Conservation (phyloP, 116 monocot genomes). For the Dioscorea cayenensis region DNA sequence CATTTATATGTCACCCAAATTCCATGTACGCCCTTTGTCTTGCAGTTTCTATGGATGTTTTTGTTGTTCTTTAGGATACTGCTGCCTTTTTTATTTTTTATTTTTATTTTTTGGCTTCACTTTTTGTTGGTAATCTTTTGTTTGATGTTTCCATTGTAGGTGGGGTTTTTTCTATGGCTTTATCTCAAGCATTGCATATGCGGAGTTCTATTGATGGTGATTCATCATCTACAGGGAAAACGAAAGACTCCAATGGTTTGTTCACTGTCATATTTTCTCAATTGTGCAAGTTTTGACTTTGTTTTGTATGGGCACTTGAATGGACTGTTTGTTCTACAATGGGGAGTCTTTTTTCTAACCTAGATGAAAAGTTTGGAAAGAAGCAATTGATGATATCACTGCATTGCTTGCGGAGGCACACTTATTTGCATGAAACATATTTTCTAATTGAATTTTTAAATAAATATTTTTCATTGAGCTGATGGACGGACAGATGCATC, state of each 20-base stretch:
- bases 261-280: too few species aligned
- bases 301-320: background rate
- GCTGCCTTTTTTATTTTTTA: background rate
- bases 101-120: background rate
- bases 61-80: background rate
- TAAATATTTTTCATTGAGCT: background rate
- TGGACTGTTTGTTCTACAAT: background rate
- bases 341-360: background rate
- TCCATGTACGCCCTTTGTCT: conserved; percentile 30
- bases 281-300: background rate
- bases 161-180: conserved; percentile 23
- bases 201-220: background rate
- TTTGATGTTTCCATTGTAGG: conserved; percentile 22
- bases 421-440: too few species aligned
- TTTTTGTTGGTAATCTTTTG: background rate
- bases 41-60: background rate
- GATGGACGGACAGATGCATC: background rate
- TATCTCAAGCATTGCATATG: background rate
- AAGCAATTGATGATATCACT: background rate
- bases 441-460: too few species aligned
- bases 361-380: background rate
- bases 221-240: background rate
- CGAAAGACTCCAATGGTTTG: background rate
- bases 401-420: too few species aligned
- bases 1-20: conserved; percentile 73